A percentile compares a stretch with the other conserved stretches of the same genome.
phyloP scores from a whole-genome alignment of 768 basidiomycete species.

The Kondoa subrosea region DNA sequence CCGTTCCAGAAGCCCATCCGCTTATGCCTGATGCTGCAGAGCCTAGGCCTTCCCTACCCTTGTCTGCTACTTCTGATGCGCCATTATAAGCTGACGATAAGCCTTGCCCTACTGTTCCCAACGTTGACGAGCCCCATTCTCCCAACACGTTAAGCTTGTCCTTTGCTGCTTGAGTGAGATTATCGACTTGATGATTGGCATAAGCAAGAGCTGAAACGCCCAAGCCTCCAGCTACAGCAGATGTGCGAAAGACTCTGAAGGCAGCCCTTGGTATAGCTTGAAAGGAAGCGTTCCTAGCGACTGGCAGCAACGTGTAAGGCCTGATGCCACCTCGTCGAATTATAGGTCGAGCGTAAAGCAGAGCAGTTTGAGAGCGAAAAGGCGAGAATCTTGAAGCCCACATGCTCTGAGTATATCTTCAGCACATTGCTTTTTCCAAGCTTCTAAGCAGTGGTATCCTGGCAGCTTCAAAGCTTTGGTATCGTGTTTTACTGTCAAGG shows the following conservation, averaged over 20 bases:
- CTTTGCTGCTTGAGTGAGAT: slow-evolving; percentile 29
- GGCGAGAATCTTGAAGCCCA: too few relatives aligned
- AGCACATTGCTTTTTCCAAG: too few relatives aligned
- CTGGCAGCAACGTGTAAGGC: background rate
- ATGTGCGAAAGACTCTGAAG: background rate
- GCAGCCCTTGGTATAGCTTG: background rate
- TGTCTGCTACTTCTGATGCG: background rate
- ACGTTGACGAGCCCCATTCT: slow-evolving; percentile 7
- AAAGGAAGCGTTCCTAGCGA: background rate
- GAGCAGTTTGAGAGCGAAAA: too few relatives aligned
- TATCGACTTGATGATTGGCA: slow-evolving; percentile 92
- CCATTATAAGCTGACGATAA: background rate
- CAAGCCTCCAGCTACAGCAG: slow-evolving; percentile 32
- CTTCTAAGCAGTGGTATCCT: too few relatives aligned
- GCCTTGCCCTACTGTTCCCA: background rate
- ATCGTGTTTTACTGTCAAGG: too few relatives aligned
- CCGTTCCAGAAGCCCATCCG: background rate
- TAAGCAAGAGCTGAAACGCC: slow-evolving; percentile 84
- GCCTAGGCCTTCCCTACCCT: background rate
- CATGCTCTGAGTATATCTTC: too few relatives aligned
- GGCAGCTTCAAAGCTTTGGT: too few relatives aligned
- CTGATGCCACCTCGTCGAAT: background rate
- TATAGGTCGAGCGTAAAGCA: too few relatives aligned
- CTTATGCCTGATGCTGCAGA: background rate
- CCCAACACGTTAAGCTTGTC: slow-evolving; percentile 15